These are phyloP conservation scores for Opeltia flavorubescens DNA, from an alignment of 495 filamentous ascomycete genomes.

Conservation along the genomic window DNA sequence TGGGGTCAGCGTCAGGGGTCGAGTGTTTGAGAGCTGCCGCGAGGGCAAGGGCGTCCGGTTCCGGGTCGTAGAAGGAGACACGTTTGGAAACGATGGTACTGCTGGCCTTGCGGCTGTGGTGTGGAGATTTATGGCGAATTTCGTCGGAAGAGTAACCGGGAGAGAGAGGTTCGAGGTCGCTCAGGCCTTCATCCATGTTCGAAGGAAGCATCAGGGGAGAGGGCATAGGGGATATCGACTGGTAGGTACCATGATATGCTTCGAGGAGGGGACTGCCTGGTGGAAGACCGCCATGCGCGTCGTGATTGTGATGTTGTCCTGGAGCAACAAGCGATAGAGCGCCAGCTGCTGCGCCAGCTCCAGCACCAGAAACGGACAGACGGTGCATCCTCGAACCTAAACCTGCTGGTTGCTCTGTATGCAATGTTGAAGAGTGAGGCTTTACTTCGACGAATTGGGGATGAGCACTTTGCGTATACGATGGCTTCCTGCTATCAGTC, in stretches of 20 bases:
- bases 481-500: constrained; percentile 12
- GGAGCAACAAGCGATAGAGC: constrained; percentile 13
- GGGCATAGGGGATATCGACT: constrained; percentile 90
- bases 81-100: constrained; percentile 22
- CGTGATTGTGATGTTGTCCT: constrained; percentile 15
- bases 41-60: constrained; percentile 60
- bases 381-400: constrained; percentile 33
- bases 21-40: constrained; percentile 60
- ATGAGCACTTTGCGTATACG: constrained; percentile 19
- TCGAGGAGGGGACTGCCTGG: constrained; percentile 78
- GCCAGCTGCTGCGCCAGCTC: constrained; percentile 3
- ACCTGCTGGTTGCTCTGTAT: constrained; percentile 23
- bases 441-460: constrained; percentile 31
- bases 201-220: constrained; percentile 45
- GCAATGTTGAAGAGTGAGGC: constrained; percentile 19
- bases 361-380: constrained; percentile 26
- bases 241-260: constrained; percentile 88
- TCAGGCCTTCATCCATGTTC: constrained; percentile 33
- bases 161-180: constrained; percentile 31
- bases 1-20: constrained; percentile 47
- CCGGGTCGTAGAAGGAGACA: constrained; percentile 61
- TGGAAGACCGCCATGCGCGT: constrained; percentile 25
- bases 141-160: constrained; percentile 15
- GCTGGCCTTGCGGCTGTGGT: constrained; percentile 4
- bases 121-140: neutral